Evolutionary conservation across 257 asterid genomes (phyloP).

Genomic region (Jasminum sambac): DNA sequence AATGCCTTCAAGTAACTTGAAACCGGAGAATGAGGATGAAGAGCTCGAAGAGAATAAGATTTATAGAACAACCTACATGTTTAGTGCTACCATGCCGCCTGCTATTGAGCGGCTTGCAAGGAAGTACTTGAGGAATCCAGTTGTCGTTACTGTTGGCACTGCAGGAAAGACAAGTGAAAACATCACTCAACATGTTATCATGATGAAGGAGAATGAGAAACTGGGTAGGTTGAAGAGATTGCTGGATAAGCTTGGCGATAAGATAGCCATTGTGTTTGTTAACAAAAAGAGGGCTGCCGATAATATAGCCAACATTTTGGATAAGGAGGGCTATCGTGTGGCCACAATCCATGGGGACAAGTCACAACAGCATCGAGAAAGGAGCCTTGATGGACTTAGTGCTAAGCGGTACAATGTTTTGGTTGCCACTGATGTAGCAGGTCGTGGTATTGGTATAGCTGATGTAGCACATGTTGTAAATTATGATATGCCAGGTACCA

Average conservation of each 20-base stretch:
- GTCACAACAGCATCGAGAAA: too few species aligned
- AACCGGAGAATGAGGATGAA: background rate
- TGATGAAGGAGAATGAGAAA: background rate
- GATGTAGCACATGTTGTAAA: background rate
- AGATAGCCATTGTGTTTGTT: background rate
- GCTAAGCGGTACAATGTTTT: background rate
- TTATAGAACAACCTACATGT: background rate
- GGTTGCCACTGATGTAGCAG: background rate
- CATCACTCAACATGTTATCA: background rate
- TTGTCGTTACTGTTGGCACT: background rate
- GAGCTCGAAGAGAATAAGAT: background rate
- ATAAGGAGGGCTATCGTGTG: too few species aligned
- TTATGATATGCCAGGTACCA: background rate
- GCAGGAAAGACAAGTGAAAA: background rate
- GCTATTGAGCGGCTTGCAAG: background rate
- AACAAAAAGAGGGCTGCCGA: background rate
- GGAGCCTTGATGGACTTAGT: too few species aligned
- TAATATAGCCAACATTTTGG: background rate
- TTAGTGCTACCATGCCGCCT: constrained; percentile 1
- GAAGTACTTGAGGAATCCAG: background rate
- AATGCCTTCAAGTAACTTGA: constrained; percentile 2
- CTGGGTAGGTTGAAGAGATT: background rate
- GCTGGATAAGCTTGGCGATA: background rate
- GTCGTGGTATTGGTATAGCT: background rate
- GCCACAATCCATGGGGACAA: too few species aligned